These are phyloP conservation scores for Rhodotorula toruloides DNA, from an alignment of 768 basidiomycete species.

Conservation along the genomic window DNA sequence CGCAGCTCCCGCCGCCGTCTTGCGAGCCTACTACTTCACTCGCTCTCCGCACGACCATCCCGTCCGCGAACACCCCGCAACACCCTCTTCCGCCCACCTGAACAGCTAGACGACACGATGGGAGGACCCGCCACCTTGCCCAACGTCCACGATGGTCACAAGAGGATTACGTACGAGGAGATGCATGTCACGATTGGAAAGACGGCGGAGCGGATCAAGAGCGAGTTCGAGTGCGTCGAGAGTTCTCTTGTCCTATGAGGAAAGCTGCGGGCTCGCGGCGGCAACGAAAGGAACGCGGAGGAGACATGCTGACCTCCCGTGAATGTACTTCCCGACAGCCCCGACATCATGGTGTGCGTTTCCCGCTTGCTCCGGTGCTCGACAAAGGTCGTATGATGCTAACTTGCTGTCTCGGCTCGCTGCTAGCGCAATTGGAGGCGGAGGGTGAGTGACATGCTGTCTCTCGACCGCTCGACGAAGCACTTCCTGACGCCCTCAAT, in stretches of 20 bases:
- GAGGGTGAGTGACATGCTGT: constrained; percentile 29
- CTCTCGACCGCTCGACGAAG: too few species aligned
- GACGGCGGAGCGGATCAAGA: constrained; percentile 57
- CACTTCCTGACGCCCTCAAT: background rate
- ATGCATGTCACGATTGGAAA: constrained; percentile 37
- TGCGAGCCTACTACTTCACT: too few species aligned
- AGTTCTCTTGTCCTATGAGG: too few species aligned
- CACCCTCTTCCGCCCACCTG: background rate
- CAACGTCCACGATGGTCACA: constrained; percentile 19
- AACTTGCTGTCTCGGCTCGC: background rate
- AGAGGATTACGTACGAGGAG: constrained; percentile 32
- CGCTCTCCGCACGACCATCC: too few species aligned
- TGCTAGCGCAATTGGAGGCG: constrained; percentile 35
- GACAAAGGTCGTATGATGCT: background rate
- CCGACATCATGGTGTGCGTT: constrained; percentile 63
- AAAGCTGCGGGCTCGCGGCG: too few species aligned
- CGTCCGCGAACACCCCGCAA: background rate
- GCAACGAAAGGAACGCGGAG: too few species aligned
- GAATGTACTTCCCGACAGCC: constrained; percentile 43
- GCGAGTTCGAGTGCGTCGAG: constrained; percentile 59
- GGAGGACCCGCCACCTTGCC: background rate
- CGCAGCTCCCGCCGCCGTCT: too few species aligned
- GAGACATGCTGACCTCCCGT: too few species aligned
- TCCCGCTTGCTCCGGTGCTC: constrained; percentile 59
- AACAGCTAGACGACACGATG: background rate